A percentile compares a stretch with the other conserved stretches of the same genome.
Conservation (phyloP, 352 stramenopile genomes). For the Phytopythium aichiense region DNA sequence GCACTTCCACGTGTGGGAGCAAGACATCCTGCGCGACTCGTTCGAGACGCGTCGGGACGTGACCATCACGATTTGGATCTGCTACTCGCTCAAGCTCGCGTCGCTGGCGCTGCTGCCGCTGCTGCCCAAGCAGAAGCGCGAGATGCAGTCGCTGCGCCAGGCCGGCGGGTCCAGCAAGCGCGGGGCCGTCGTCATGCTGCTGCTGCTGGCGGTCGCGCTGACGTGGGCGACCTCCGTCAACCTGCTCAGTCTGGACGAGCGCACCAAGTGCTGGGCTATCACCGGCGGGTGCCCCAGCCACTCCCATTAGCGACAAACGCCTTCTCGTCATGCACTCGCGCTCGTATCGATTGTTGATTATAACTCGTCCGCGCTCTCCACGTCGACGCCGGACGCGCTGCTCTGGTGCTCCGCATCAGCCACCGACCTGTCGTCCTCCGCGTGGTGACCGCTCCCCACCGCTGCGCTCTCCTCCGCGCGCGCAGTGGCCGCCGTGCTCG, state of each 20-base stretch:
- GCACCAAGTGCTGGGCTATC: conserved; percentile 64
- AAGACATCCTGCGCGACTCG: conserved; percentile 43
- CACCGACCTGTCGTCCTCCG: neutral
- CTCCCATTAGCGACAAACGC: neutral
- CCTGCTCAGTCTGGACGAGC: conserved; percentile 48
- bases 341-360: neutral
- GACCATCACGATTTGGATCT: conserved; percentile 50
- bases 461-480: neutral
- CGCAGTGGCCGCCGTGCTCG: neutral
- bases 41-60: conserved; percentile 46
- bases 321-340: neutral
- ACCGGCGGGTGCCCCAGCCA: conserved; percentile 40
- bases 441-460: neutral
- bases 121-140: conserved; percentile 36
- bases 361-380: neutral
- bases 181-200: conserved; percentile 31
- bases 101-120: conserved; percentile 44
- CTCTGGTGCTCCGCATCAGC: neutral
- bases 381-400: neutral
- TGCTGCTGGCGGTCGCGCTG: conserved; percentile 29
- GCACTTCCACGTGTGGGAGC: conserved; percentile 44
- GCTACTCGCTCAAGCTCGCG: conserved; percentile 50
- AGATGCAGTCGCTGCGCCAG: conserved; percentile 29
- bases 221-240: conserved; percentile 46
- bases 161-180: conserved; percentile 35